Conservation (phyloP, 176 grass and related monocot species). For the Sorghum bicolor region DNA sequence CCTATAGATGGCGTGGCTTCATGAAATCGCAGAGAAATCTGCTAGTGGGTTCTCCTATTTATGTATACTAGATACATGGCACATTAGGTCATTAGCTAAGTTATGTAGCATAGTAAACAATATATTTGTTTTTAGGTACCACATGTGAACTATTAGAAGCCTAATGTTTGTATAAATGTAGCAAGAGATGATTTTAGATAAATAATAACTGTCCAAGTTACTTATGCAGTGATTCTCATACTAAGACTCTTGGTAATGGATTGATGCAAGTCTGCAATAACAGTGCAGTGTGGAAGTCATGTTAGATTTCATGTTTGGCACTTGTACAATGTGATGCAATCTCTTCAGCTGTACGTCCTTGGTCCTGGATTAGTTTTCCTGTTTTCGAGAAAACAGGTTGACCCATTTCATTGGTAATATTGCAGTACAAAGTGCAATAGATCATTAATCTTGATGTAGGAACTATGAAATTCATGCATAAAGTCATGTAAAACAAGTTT, state of each 20-base stretch:
- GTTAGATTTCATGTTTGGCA: background rate
- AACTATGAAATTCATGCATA: background rate
- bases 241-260: background rate
- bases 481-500: background rate
- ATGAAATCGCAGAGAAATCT: too few species aligned
- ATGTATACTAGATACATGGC: background rate
- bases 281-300: background rate
- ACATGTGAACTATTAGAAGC: background rate
- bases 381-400: background rate
- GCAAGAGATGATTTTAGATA: background rate
- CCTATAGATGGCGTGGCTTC: too few species aligned
- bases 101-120: background rate
- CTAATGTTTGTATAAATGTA: background rate
- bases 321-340: background rate
- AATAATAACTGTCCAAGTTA: background rate
- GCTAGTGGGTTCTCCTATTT: too few species aligned
- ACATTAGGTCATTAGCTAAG: background rate
- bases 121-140: background rate
- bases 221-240: background rate
- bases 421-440: background rate
- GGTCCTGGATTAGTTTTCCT: background rate
- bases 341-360: background rate
- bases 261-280: background rate
- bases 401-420: background rate
- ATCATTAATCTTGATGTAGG: background rate